Percentiles rank a stretch among this genome's conserved stretches.
Evolutionary conservation across 208 protist genomes (phyloP).

Genomic region (Tritrichomonas musculus): DNA sequence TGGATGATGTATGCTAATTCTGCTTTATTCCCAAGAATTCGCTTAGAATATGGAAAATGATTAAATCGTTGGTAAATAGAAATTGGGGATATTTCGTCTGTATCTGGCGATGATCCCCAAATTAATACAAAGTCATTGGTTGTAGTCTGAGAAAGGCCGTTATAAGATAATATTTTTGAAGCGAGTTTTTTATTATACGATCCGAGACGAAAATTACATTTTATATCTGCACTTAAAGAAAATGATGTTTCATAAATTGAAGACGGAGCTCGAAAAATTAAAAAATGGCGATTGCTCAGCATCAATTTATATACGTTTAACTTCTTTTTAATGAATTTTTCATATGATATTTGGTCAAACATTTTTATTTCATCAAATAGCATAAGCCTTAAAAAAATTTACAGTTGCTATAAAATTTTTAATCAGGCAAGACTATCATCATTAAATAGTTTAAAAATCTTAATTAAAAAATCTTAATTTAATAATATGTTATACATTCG

Average conservation of each 20-base stretch:
- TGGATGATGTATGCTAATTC: neutral
- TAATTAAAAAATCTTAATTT: too few relatives aligned
- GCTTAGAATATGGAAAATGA: conserved; percentile 34
- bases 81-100: neutral
- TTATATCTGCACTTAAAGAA: neutral
- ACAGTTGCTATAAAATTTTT: too few relatives aligned
- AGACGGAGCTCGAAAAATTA: neutral
- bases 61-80: neutral
- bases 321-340: neutral
- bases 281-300: neutral
- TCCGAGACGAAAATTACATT: neutral
- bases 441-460: too few relatives aligned
- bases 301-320: neutral
- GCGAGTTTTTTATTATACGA: neutral
- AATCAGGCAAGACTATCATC: too few relatives aligned
- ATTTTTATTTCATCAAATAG: too few relatives aligned
- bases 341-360: too few relatives aligned
- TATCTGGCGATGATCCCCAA: neutral
- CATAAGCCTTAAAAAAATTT: too few relatives aligned
- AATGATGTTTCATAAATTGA: neutral
- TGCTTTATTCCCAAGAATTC: conserved; percentile 28
- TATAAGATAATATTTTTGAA: neutral
- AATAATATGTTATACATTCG: too few relatives aligned
- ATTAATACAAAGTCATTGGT: neutral
- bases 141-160: neutral